These are phyloP conservation scores for Nidula microcarpa DNA, from an alignment of 768 basidiomycete species.

Conservation along the genomic window DNA sequence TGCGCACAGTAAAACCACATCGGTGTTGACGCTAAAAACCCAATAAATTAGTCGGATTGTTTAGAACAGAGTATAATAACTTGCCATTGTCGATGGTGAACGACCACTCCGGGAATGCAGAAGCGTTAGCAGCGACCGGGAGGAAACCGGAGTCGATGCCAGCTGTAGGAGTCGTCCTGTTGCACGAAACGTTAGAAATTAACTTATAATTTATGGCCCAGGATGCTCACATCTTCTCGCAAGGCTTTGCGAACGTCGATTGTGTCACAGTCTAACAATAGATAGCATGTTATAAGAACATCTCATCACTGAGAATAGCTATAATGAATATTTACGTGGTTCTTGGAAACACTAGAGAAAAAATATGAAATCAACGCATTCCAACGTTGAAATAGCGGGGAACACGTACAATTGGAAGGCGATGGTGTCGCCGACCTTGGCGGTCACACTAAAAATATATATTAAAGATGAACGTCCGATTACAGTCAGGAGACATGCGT, in stretches of 20 bases:
- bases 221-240: constrained; percentile 19
- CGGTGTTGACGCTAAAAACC: constrained; percentile 27
- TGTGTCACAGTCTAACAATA: constrained; percentile 31
- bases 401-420: constrained; percentile 41
- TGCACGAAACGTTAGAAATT: neutral
- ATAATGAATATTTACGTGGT: constrained; percentile 24
- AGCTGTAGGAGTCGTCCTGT: constrained; percentile 10
- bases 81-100: constrained; percentile 27
- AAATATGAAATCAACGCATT: neutral
- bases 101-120: constrained; percentile 30
- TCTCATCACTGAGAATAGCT: neutral
- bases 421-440: constrained; percentile 33
- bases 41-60: neutral
- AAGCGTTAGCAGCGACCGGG: constrained; percentile 30
- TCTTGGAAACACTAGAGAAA: constrained; percentile 27
- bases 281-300: neutral
- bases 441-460: constrained; percentile 22
- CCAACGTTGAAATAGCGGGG: neutral
- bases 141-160: constrained; percentile 46
- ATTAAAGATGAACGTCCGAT: neutral
- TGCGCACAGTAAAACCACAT: constrained; percentile 56
- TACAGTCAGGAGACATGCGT: constrained; percentile 1
- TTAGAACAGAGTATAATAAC: neutral
- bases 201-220: neutral
- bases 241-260: constrained; percentile 35